Base-by-base conservation (phyloP, 306 rosid genomes). In the Pyrus bretschneideri region DNA sequence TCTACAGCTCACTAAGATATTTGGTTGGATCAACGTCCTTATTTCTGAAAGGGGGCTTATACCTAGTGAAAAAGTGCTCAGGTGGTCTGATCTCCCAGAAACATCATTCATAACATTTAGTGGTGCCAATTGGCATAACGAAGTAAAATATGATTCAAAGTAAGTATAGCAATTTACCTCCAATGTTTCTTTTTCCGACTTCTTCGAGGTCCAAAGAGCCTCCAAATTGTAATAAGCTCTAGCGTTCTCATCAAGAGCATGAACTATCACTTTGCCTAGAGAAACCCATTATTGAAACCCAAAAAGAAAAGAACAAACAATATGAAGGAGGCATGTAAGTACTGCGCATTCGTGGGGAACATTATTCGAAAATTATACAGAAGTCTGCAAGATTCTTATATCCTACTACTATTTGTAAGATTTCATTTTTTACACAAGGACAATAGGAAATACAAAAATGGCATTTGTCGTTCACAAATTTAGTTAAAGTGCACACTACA, bases 201-300 rank as follows among this genome's bases (percentile, higher is more conserved):
- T 72, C 78, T 81, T 82, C 0, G 83, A 59, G 67, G 87, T 79
- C 93, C 96, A 95, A 69, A 95, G 92, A 64, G 78, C 66, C 86
- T 95, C 98, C 86, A 95, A 83, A 85, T 90, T 90, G 85, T 95
- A 95, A 83, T 95, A 95, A 58, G 87, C 87, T 82, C 98, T 92
- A 46, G 98, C 98, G 59, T 89, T 90, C 87, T 95, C 98, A 72
- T 95, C 98, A 22, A 95, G 93, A 38, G 98, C 98, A 74, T 95
- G 98, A 59, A 95, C 88, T 77, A 92, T 84, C 61, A 92, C 96
- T 81, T 84, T 90, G 55, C 98, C 98, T 95, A 75, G 21, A 76
- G 66, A 76, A 25, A 23, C 52, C 15, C 6, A 55, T 58, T 46
- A 33, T 65, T 4, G 70, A 74, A 45, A 2, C 52, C 51, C 25